A percentile compares a stretch with the other conserved stretches of the same genome.
phyloP scores from a whole-genome alignment of 2,329 filamentous ascomycete species.

The Cytospora piceae region DNA sequence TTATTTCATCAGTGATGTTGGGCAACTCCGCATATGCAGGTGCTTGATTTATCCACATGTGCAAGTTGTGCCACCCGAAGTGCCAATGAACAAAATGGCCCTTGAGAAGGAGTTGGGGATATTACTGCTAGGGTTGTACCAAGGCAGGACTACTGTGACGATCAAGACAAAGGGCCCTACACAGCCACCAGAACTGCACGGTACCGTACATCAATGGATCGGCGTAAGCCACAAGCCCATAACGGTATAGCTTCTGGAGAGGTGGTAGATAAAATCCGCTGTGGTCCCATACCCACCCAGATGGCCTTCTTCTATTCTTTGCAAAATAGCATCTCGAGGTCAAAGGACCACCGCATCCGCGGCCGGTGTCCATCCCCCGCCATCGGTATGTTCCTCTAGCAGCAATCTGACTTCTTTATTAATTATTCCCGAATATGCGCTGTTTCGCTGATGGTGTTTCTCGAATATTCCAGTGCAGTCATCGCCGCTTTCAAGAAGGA shows the following conservation, averaged over 20 bases:
- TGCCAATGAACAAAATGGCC: too few species aligned
- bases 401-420: neutral
- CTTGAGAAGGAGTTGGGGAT: too few species aligned
- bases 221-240: neutral
- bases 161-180: constrained; percentile 1
- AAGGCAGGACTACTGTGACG: neutral
- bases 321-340: too few species aligned
- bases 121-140: too few species aligned
- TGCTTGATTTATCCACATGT: too few species aligned
- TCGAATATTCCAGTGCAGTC: neutral
- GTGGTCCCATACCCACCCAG: too few species aligned
- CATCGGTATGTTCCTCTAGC: neutral
- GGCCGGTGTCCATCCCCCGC: neutral
- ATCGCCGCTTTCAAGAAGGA: neutral
- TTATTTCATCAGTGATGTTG: neutral
- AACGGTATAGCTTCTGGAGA: neutral
- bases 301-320: neutral
- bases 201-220: neutral
- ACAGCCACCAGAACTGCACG: neutral
- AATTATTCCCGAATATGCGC: neutral
- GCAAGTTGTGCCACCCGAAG: too few species aligned
- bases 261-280: too few species aligned
- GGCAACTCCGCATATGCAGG: neutral
- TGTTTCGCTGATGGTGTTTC: neutral
- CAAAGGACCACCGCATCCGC: neutral